These are phyloP conservation scores for Coelastrella sp. DNA, from an alignment of 139 green algal species.

Conservation along the genomic window DNA sequence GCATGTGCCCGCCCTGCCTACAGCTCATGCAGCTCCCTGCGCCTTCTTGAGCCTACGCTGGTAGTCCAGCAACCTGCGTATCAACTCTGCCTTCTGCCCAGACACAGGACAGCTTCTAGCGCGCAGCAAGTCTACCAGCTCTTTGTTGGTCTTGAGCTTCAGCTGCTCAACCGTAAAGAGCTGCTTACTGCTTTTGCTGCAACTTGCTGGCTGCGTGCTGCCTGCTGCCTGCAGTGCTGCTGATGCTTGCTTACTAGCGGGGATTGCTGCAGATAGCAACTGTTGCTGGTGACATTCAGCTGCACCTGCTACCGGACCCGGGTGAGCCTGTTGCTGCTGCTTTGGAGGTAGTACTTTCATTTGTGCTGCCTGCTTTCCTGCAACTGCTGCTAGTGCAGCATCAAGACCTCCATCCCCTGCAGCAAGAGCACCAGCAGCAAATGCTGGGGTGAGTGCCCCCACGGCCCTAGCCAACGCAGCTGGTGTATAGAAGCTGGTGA, in stretches of 20 bases:
- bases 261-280: background rate
- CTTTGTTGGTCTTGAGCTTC: constrained; percentile 34
- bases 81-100: constrained; percentile 34
- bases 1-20: background rate
- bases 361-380: background rate
- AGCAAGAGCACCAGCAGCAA: background rate
- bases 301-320: background rate
- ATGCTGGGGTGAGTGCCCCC: no score
- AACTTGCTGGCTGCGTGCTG: background rate
- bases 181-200: background rate
- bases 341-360: no score
- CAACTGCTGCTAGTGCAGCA: constrained; percentile 18
- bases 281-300: background rate
- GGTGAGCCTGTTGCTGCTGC: background rate
- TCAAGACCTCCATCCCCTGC: background rate
- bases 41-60: constrained; percentile 30
- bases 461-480: no score
- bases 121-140: constrained; percentile 36
- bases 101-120: background rate
- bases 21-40: background rate
- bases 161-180: constrained; percentile 33
- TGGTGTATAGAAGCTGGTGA: no score
- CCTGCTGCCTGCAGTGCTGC: constrained; percentile 12
- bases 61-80: constrained; percentile 38
- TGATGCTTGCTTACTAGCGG: background rate